Conservation (phyloP, 1,284 basidiomycete species). For the Marasmius sp. region DNA sequence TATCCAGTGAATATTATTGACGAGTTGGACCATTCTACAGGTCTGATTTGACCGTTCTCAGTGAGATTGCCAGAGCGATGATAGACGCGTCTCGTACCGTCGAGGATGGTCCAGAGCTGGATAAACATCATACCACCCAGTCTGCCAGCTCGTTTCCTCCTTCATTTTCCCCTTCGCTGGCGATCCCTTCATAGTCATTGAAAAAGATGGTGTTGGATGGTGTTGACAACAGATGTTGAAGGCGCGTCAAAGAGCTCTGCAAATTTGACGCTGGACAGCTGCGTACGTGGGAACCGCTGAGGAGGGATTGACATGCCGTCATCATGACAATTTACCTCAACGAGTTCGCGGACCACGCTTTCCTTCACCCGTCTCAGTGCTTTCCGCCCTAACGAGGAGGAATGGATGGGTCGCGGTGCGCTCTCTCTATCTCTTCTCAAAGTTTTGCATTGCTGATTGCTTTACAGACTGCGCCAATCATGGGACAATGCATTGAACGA, state of each 20-base stretch:
- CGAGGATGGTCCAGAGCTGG: conserved; percentile 56
- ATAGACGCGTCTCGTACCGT: conserved; percentile 37
- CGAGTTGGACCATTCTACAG: conserved; percentile 66
- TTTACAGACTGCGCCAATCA: conserved; percentile 63
- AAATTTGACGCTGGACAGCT: no score
- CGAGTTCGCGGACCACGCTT: no score
- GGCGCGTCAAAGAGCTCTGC: neutral
- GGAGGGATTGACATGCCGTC: no score
- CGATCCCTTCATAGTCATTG: conserved; percentile 22
- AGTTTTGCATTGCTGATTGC: conserved; percentile 5
- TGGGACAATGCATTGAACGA: conserved; percentile 72
- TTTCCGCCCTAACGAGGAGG: neutral
- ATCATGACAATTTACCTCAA: no score
- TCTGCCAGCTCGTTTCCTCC: conserved; percentile 53
- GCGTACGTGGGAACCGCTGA: no score
- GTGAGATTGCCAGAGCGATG: conserved; percentile 2
- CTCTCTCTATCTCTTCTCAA: conserved; percentile 3
- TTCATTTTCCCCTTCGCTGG: conserved; percentile 59
- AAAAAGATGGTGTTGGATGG: neutral
- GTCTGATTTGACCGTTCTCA: conserved; percentile 38
- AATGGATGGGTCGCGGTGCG: conserved; percentile 43
- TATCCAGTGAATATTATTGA: conserved; percentile 70
- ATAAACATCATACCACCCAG: conserved; percentile 74
- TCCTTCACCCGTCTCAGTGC: neutral
- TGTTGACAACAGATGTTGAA: neutral